Conservation (phyloP, 805 yeast genomes). For the Candida adriatica region DNA sequence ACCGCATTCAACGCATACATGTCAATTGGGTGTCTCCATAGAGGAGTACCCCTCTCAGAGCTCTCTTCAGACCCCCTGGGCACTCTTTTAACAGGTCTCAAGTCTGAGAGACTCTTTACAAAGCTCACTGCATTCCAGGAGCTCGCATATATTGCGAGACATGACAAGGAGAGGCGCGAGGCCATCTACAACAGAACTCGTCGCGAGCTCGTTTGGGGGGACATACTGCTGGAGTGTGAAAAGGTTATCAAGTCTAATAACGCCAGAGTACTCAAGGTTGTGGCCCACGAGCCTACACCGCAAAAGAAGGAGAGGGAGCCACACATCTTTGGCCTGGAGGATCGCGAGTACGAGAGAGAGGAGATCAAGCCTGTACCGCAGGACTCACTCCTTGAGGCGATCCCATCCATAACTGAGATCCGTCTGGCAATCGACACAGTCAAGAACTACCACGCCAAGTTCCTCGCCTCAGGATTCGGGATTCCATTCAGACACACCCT, state of each 20-base stretch:
- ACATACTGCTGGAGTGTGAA: constrained; percentile 54
- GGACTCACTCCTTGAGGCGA: constrained; percentile 9
- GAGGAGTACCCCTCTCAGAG: constrained; percentile 52
- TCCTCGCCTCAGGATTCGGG: constrained; percentile 23
- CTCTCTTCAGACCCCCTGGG: constrained; percentile 55
- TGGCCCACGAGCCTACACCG: constrained; percentile 3
- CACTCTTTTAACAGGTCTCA: constrained; percentile 58
- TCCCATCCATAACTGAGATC: constrained; percentile 8
- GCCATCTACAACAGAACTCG: constrained; percentile 47
- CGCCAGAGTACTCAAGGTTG: constrained; percentile 27
- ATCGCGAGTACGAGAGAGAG: constrained; percentile 24
- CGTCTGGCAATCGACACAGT: constrained; percentile 3
- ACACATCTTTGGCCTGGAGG: constrained; percentile 30
- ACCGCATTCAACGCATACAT: constrained; percentile 58
- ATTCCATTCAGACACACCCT: constrained; percentile 24
- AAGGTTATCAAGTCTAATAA: constrained; percentile 45
- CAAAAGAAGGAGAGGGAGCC: constrained; percentile 16
- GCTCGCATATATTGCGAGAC: constrained; percentile 54
- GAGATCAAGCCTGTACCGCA: constrained; percentile 6
- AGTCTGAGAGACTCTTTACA: constrained; percentile 41
- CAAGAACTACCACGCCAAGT: constrained; percentile 13
- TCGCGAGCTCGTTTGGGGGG: constrained; percentile 46
- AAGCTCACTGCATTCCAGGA: constrained; percentile 72
- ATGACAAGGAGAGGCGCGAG: constrained; percentile 39
- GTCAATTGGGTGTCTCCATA: constrained; percentile 65